Conservation (phyloP, 495 filamentous ascomycete genomes). For the Penicillium flavigenum region DNA sequence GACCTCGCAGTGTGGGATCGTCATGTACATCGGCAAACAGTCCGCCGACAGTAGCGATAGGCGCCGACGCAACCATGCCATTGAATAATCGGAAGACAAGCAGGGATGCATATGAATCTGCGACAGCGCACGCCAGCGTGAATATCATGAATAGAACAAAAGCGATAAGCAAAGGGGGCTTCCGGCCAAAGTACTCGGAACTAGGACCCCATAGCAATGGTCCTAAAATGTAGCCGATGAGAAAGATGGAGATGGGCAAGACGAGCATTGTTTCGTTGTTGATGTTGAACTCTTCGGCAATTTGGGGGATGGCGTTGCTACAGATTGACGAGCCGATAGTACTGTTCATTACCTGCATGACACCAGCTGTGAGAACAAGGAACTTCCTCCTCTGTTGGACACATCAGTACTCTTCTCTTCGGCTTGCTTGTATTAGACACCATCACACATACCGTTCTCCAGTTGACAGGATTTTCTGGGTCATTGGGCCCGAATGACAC, state of each 20-base stretch:
- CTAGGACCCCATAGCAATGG: slow-evolving; percentile 66
- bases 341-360: slow-evolving; percentile 68
- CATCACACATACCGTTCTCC: slow-evolving; percentile 32
- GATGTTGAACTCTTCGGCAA: slow-evolving; percentile 57
- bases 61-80: slow-evolving; percentile 63
- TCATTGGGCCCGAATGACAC: slow-evolving; percentile 53
- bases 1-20: slow-evolving; percentile 58
- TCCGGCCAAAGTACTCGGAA: slow-evolving; percentile 68
- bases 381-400: slow-evolving; percentile 51
- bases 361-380: slow-evolving; percentile 54
- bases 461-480: slow-evolving; percentile 67
- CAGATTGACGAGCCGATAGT: slow-evolving; percentile 72
- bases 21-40: slow-evolving; percentile 68
- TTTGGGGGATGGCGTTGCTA: slow-evolving; percentile 59
- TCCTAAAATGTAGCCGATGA: slow-evolving; percentile 66
- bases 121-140: slow-evolving; percentile 65
- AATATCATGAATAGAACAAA: slow-evolving; percentile 66
- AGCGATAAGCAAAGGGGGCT: slow-evolving; percentile 53
- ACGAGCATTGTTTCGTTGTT: slow-evolving; percentile 56
- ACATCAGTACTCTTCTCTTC: slow-evolving; percentile 11
- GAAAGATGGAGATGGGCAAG: slow-evolving; percentile 72
- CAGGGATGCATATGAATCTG: slow-evolving; percentile 61
- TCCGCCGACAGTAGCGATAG: slow-evolving; percentile 68
- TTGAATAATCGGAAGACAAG: slow-evolving; percentile 65
- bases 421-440: background rate